A percentile compares a stretch with the other conserved stretches of the same genome.
phyloP scores from a whole-genome alignment of 1,284 basidiomycete species.

The Cryptococcus sp. region DNA sequence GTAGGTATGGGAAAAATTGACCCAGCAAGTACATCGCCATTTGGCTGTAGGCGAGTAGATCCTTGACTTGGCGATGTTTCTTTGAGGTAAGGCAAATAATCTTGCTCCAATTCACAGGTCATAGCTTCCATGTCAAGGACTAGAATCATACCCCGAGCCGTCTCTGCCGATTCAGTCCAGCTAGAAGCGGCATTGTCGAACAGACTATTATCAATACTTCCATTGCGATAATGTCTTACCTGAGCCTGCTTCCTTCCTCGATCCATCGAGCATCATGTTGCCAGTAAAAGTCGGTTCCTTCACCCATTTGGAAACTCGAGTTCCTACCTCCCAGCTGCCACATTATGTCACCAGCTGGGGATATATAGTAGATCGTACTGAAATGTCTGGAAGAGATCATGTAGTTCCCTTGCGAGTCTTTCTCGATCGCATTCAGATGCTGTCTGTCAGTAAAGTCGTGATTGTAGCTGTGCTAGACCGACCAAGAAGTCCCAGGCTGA shows the following conservation, averaged over 20 bases:
- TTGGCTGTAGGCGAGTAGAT: conserved; percentile 17
- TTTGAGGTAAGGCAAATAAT: conserved; percentile 22
- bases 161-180: conserved; percentile 12
- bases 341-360: conserved; percentile 23
- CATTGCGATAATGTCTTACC: neutral
- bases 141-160: conserved; percentile 30
- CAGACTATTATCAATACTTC: conserved; percentile 6
- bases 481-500: conserved; percentile 29
- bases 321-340: conserved; percentile 38
- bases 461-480: neutral
- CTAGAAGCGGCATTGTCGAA: conserved; percentile 38
- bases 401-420: conserved; percentile 37
- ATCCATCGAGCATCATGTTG: conserved; percentile 36
- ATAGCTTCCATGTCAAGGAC: conserved; percentile 21
- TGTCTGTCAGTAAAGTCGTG: neutral
- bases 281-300: conserved; percentile 20
- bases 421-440: conserved; percentile 41
- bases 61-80: conserved; percentile 28
- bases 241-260: conserved; percentile 13
- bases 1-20: conserved; percentile 2
- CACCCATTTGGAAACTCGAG: conserved; percentile 26
- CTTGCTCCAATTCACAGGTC: conserved; percentile 17
- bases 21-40: conserved; percentile 24
- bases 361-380: conserved; percentile 36
- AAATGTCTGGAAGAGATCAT: conserved; percentile 38